Percentiles rank a stretch among this genome's conserved stretches.
These are phyloP conservation scores for Trametes sanguinea DNA, from an alignment of 768 basidiomycete species.

Conservation along the genomic window DNA sequence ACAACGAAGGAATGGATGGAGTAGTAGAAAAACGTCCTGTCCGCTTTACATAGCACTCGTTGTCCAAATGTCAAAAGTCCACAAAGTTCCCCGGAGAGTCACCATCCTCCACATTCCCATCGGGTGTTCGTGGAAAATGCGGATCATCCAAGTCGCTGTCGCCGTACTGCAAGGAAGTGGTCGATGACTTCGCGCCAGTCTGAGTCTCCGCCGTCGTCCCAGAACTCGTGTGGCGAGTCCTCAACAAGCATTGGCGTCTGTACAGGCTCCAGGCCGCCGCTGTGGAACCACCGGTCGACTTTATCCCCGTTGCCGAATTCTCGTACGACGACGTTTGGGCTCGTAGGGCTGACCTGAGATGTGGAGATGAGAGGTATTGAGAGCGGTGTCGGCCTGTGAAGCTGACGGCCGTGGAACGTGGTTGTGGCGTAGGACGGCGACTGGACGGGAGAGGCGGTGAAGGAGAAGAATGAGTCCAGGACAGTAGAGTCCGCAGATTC, in stretches of 20 bases:
- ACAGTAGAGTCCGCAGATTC: constrained; percentile 10
- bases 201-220: constrained; percentile 17
- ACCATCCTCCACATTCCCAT: not conserved
- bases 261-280: constrained; percentile 17
- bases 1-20: too few relatives aligned
- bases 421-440: constrained; percentile 23
- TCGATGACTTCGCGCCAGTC: constrained; percentile 23
- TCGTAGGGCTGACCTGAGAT: constrained; percentile 8
- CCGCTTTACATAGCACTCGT: too few relatives aligned
- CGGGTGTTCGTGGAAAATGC: constrained; percentile 2
- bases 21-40: too few relatives aligned
- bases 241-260: constrained; percentile 18
- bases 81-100: not conserved
- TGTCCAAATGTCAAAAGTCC: not conserved
- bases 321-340: constrained; percentile 14
- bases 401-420: constrained; percentile 9
- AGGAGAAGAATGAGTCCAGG: constrained; percentile 25
- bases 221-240: constrained; percentile 15
- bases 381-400: constrained; percentile 11
- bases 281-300: constrained; percentile 21
- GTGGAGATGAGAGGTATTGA: constrained; percentile 4
- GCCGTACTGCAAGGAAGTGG: constrained; percentile 17
- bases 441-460: constrained; percentile 27
- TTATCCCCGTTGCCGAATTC: constrained; percentile 10
- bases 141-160: constrained; percentile 11